Base-by-base conservation (phyloP, 805 yeast genomes). In the Candida golubevii region DNA sequence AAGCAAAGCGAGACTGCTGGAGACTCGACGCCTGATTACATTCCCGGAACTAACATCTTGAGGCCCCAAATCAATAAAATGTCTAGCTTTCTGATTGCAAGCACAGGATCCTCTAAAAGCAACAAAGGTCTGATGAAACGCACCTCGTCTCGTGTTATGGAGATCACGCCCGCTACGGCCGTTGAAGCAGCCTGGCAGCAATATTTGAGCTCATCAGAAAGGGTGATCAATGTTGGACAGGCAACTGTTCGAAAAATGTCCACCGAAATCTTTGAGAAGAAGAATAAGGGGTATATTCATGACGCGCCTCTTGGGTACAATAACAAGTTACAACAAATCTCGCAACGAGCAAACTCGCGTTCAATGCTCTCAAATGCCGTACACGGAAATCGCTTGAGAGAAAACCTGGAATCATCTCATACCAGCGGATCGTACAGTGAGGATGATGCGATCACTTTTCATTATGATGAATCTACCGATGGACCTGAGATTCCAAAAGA, bases 121-220 rank as follows among this genome's bases (percentile, higher is more conserved):
- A 48, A 51, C 13, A 36, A 15, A 26, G 54, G 42, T 5, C 38
- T 32, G 30, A 7, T 26, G 26, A 50, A 42, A 23, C 57, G 57
- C 38, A 50, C 60, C 5, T 56, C 60, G 39, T 57, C 70, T 7
- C 62, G 57, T 37, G 53, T 64, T 2, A 42, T 68, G 52, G 67
- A 71, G 13, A 63, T 75, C 0, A 66, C 77, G 0, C 76, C 82
- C 8, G 59, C 77, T 62, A 69, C 77, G 1, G 67, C 76, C 12
- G 53, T 80, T 7, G 89, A 84, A 56, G 59, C 73, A 34, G 77
- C 80, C 13, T 84, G 88, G 85, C 69, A 70, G 6, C 67, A 70
- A 33, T 80, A 67, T 54, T 62, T 85, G 49, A 78, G 75, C 54
- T 62, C 71, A 1, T 80, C 81, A 40, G 93, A 85, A 55, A 68